Conservation (phyloP, 805 yeast genomes). For the Kluyveromyces wickerhamii region DNA sequence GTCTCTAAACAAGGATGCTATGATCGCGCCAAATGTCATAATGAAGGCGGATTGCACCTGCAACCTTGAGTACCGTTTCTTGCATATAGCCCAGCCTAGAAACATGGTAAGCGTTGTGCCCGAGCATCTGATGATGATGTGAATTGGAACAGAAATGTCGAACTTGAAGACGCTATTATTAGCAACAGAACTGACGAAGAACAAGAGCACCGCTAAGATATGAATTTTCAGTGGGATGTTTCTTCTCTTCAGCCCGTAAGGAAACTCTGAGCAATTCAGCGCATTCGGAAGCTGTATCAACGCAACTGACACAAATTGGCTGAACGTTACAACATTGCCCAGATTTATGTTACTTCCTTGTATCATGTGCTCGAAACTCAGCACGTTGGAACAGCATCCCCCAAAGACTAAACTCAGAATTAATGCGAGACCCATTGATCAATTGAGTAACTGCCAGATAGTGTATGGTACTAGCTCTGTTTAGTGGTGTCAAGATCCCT, state of each 20-base stretch:
- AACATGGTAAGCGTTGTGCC: constrained; percentile 56
- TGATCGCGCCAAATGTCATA: constrained; percentile 48
- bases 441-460: too few species aligned
- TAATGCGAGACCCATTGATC: constrained; percentile 16
- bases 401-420: constrained; percentile 37
- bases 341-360: constrained; percentile 24
- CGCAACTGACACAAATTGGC: constrained; percentile 49
- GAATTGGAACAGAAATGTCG: constrained; percentile 56
- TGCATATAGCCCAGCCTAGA: constrained; percentile 41
- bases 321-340: constrained; percentile 50
- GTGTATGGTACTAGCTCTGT: too few species aligned
- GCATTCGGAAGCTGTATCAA: constrained; percentile 35
- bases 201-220: constrained; percentile 40
- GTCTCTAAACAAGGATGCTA: constrained; percentile 33
- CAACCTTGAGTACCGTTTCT: constrained; percentile 35
- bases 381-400: constrained; percentile 68
- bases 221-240: constrained; percentile 38
- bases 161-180: constrained; percentile 53
- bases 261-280: constrained; percentile 25
- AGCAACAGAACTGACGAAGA: constrained; percentile 42
- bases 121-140: constrained; percentile 57
- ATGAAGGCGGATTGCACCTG: constrained; percentile 46
- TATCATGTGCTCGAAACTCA: constrained; percentile 50
- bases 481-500: too few species aligned
- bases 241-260: constrained; percentile 28